Conservation (phyloP, 108 stramenopile species). For the Parmales sp. region DNA sequence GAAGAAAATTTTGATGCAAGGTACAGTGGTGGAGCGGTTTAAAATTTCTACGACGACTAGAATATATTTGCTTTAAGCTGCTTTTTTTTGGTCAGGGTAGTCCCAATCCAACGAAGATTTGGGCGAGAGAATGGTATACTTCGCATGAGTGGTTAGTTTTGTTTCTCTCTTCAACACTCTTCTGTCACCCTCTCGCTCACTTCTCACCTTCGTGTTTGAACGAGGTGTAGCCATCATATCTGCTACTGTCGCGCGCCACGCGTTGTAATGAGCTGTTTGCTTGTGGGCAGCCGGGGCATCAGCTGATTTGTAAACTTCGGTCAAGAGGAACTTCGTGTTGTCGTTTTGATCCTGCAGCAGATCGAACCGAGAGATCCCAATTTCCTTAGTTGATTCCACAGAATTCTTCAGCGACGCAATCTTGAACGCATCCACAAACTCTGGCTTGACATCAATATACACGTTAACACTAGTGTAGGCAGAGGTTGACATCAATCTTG, state of each 20-base stretch:
- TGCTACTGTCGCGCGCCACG: slow-evolving; percentile 39
- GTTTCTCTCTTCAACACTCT: too few relatives aligned
- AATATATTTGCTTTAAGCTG: too few relatives aligned
- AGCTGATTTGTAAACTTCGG: slow-evolving; percentile 39
- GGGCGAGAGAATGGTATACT: too few relatives aligned
- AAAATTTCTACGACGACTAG: too few relatives aligned
- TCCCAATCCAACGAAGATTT: too few relatives aligned
- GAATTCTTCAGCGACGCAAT: slow-evolving; percentile 37
- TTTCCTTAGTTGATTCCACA: slow-evolving; percentile 28
- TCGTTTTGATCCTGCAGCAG: slow-evolving; percentile 40
- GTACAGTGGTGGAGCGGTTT: too few relatives aligned
- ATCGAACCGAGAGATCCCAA: slow-evolving; percentile 41
- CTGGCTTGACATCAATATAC: slow-evolving; percentile 34
- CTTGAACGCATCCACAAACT: slow-evolving; percentile 31
- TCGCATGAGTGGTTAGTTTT: too few relatives aligned
- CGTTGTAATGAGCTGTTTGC: slow-evolving; percentile 37
- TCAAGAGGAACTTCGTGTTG: slow-evolving; percentile 33
- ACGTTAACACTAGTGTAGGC: slow-evolving; percentile 34
- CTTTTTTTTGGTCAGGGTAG: too few relatives aligned
- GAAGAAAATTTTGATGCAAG: too few relatives aligned
- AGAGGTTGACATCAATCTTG: slow-evolving; percentile 9
- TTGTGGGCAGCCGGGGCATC: slow-evolving; percentile 43
- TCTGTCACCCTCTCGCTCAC: too few relatives aligned
- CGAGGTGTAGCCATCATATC: slow-evolving; percentile 59
- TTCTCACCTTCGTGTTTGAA: too few relatives aligned